A percentile compares a stretch with the other conserved stretches of the same genome.
Evolutionary conservation across 371 early-diverging fungal species (phyloP).

Genomic region (Circinella umbellata): DNA sequence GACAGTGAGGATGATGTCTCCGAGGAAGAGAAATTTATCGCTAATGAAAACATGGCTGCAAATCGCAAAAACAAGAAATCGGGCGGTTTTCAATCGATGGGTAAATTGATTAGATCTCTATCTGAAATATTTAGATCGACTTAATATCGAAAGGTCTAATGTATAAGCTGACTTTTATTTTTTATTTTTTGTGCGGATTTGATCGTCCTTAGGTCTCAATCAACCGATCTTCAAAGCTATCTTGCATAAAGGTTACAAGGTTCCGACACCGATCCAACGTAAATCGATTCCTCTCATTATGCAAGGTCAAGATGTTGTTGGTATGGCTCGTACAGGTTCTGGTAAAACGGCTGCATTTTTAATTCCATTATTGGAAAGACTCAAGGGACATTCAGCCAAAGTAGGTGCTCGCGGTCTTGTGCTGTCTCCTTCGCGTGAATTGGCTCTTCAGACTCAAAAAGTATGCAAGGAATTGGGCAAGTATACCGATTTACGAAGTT

Average conservation of each 20-base stretch:
- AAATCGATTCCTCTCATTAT: conserved; percentile 93
- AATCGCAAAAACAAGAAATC: conserved; percentile 93
- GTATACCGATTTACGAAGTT: conserved; percentile 88
- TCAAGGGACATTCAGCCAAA: conserved; percentile 88
- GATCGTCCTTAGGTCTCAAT: conserved; percentile 61
- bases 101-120: conserved; percentile 38
- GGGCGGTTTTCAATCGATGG: conserved; percentile 98
- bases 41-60: conserved; percentile 56
- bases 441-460: conserved; percentile 96
- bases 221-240: conserved; percentile 85
- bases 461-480: conserved; percentile 89
- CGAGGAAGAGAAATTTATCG: conserved; percentile 56
- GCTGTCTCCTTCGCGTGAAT: conserved; percentile 93
- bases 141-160: no score
- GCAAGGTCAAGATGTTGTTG: conserved; percentile 93
- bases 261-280: conserved; percentile 99
- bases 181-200: background rate
- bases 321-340: conserved; percentile 98
- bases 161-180: no score
- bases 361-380: conserved; percentile 91
- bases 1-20: conserved; percentile 42
- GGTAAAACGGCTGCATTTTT: conserved; percentile 99
- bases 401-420: conserved; percentile 89
- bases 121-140: no score
- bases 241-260: conserved; percentile 90